Evolutionary conservation across 2,329 filamentous ascomycete genomes (phyloP), one percentile per base, ranked within the genome.

Genomic region (Microdochium trichocladiopsis): DNA sequence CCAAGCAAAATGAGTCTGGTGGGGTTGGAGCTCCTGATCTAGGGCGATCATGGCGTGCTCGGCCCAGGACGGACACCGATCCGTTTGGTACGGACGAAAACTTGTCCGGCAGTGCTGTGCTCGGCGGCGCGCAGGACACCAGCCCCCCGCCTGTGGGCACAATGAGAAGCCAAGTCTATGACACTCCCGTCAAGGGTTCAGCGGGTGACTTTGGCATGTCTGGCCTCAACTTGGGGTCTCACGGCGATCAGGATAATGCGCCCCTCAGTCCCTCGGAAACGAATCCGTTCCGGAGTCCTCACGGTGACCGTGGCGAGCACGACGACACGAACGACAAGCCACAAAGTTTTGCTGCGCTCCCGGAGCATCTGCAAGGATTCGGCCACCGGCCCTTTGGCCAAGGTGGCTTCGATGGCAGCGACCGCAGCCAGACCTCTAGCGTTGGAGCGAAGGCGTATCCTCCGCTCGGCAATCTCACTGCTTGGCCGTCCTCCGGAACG

Each of bases 261-360:
- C 87, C 88, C 0, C 82, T 90, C 63, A 97, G 93, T 66, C 94
- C 94, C 11, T 94, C 92, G 0, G 90, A 95, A 63, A 97, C 94
- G 2, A 99, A 99, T 64, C 94, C 94, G 2, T 99, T 94, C 66
- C 89, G 92, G 57, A 97, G 93, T 66, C 94, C 94, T 2, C 83
- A 88, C 8, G 88, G 86, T 36, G 87, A 91, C 24, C 84, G 84
- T 47, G 75, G 74, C 4, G 84, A 81, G 18, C 82, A 89, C 48
- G 80, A 82, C 16, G 76, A 78, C 47, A 80, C 67, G 31, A 72
- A 75, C 12, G 75, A 78, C 8, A 72, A 72, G 49, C 64, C 69
- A 12, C 74, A 75, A 50, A 79, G 78, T 24, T 74, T 78, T 48
- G 76, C 79, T 51, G 76, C 76, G 36, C 73, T 83, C 50, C 71